Base-by-base conservation (phyloP, 2,329 filamentous ascomycete genomes). In the Beauveria australis region DNA sequence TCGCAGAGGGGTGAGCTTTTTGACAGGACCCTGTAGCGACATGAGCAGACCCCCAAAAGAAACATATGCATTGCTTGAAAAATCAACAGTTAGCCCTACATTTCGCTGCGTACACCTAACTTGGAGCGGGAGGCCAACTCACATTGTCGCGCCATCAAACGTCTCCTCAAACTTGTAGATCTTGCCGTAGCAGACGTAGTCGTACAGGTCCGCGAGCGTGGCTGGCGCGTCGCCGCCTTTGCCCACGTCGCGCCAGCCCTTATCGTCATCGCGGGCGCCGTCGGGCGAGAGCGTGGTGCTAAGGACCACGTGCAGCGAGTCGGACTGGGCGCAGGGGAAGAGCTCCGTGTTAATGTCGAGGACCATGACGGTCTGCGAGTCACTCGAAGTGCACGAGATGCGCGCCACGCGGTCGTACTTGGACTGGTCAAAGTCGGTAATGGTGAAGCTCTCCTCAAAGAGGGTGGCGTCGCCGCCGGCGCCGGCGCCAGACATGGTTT, bases 331-430 rank as follows among this genome's bases (percentile, higher is more conserved):
- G 68, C 89, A 85, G 2, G 90, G 90, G 75, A 94, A 97, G 8
- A 99, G 84, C 76, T 99, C 93, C 61, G 85, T 89, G 80, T 97
- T 97, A 76, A 97, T 86, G 77, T 99, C 94, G 63, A 99, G 89
- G 6, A 85, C 87, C 78, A 97, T 87, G 65, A 85, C 81, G 33
- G 89, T 90, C 65, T 85, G 81, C 67, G 83, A 84, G 76, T 96
- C 91, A 66, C 83, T 80, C 26, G 89, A 93, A 56, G 83, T 89
- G 71, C 86, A 92, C 60, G 80, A 85, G 71, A 97, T 85, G 67
- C 94, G 93, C 60, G 91, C 89, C 28, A 97, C 93, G 65, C 93
- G 91, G 78, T 97, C 94, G 77, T 99, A 99, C 78, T 97, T 96
- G 70, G 87, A 84, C 70, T 87, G 83, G 78, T 96, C 89, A 73